Percentiles rank a stretch among this genome's conserved stretches.
These are phyloP conservation scores for Colletotrichum viniferum DNA, from an alignment of 2,329 filamentous ascomycete species.

Conservation along the genomic window DNA sequence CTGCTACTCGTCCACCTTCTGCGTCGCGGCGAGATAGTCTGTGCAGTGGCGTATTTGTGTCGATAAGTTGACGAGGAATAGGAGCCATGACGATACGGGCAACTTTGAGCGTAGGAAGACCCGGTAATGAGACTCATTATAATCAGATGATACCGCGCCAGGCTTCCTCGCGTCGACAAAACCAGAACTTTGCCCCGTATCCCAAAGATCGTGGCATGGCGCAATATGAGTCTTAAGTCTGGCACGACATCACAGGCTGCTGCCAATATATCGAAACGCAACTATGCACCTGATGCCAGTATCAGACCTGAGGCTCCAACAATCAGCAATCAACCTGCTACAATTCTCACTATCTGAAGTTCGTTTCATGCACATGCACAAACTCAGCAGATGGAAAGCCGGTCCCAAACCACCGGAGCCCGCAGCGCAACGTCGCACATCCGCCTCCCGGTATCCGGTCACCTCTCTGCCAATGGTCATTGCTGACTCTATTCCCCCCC, in stretches of 20 bases:
- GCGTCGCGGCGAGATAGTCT: neutral
- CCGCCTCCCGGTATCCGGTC: neutral
- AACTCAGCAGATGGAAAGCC: neutral
- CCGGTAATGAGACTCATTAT: neutral
- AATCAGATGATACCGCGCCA: too few relatives aligned
- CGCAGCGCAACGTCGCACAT: neutral
- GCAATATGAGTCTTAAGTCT: neutral
- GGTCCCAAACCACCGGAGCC: neutral
- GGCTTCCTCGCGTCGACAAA: too few relatives aligned
- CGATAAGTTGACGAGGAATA: neutral
- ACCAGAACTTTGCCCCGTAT: fast-evolving
- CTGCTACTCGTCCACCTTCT: slow-evolving; percentile 3
- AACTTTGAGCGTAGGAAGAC: neutral
- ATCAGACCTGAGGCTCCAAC: neutral
- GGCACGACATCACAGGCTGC: fast-evolving
- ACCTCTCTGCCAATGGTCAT: neutral
- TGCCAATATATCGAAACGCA: neutral
- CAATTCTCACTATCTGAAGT: neutral
- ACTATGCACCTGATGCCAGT: neutral
- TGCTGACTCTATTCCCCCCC: neutral
- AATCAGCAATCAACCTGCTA: neutral
- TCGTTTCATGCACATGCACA: neutral
- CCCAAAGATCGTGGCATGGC: neutral
- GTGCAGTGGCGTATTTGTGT: neutral
- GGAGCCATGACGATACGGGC: neutral